These are phyloP conservation scores for Coprinellus micaceus DNA, from an alignment of 768 basidiomycete species.

Conservation along the genomic window DNA sequence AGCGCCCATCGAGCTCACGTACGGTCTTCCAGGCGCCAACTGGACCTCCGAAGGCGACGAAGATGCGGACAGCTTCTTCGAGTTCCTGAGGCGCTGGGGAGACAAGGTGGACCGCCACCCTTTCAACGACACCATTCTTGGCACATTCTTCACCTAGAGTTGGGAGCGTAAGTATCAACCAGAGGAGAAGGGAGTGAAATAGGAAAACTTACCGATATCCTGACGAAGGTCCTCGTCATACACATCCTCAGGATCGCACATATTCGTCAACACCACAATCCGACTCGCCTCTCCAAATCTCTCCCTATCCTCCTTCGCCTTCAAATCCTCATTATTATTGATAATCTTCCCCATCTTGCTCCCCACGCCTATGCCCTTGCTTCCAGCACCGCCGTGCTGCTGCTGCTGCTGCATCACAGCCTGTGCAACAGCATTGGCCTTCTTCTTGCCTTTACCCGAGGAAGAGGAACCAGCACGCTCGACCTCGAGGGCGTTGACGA, in stretches of 20 bases:
- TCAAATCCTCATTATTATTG: slow-evolving; percentile 84
- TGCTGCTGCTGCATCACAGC: slow-evolving; percentile 35
- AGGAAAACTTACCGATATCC: slow-evolving; percentile 68
- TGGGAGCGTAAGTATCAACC: not conserved
- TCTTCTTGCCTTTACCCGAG: slow-evolving; percentile 26
- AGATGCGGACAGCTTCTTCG: slow-evolving; percentile 87
- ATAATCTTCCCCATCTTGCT: slow-evolving; percentile 86
- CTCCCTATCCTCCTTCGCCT: slow-evolving; percentile 69
- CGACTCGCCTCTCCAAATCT: slow-evolving; percentile 87
- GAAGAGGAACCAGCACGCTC: slow-evolving; percentile 50
- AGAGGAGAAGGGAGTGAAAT: not conserved
- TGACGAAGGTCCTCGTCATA: slow-evolving; percentile 81
- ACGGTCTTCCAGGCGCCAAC: slow-evolving; percentile 96
- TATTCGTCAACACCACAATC: slow-evolving; percentile 86
- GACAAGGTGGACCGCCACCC: slow-evolving; percentile 79
- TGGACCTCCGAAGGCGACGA: slow-evolving; percentile 86
- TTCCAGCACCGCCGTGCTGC: slow-evolving; percentile 25
- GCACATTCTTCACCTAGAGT: slow-evolving; percentile 82
- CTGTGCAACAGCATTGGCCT: slow-evolving; percentile 14
- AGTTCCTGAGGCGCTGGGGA: slow-evolving; percentile 60
- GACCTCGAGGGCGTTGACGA: slow-evolving; percentile 84
- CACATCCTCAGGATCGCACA: slow-evolving; percentile 81
- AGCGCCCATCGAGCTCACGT: slow-evolving; percentile 88
- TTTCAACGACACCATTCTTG: slow-evolving; percentile 88
- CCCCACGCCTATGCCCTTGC: slow-evolving; percentile 30